Evolutionary conservation across 129 eudicot genomes (phyloP).

Genomic region (Sambucus nigra): DNA sequence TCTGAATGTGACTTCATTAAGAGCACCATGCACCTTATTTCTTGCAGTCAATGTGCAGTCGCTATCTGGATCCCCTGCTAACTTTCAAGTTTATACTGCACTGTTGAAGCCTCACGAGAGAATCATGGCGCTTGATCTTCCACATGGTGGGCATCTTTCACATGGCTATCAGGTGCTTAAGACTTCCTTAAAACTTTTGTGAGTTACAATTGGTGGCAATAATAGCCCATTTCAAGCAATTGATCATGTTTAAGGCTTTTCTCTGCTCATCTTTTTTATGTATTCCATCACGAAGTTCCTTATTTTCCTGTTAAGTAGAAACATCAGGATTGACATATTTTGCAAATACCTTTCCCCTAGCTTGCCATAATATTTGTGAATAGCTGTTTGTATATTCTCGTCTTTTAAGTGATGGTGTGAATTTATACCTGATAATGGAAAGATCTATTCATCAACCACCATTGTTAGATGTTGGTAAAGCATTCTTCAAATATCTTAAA

Average conservation of each 20-base stretch:
- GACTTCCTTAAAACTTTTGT: background rate
- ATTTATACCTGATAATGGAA: too few relatives aligned
- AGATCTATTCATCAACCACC: background rate
- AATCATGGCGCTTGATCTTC: slow-evolving; percentile 98
- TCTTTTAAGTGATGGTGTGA: background rate
- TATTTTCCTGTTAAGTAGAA: too few relatives aligned
- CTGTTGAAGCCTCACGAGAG: slow-evolving; percentile 86
- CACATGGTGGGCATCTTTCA: slow-evolving; percentile 98
- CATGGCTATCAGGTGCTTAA: slow-evolving; percentile 89
- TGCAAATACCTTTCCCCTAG: too few relatives aligned
- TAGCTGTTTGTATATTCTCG: background rate
- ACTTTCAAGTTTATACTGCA: slow-evolving; percentile 91
- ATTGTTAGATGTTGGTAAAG: too few relatives aligned
- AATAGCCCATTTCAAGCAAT: background rate
- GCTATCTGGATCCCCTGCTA: slow-evolving; percentile 83
- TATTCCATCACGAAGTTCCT: too few relatives aligned
- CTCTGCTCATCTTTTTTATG: too few relatives aligned
- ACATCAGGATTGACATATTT: too few relatives aligned
- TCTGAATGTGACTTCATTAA: slow-evolving; percentile 4
- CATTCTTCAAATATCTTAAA: background rate
- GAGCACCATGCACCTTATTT: slow-evolving; percentile 9
- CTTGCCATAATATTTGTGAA: background rate
- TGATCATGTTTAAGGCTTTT: background rate
- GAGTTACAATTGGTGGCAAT: background rate
- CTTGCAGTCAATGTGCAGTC: slow-evolving; percentile 89